Evolutionary conservation across 1,284 basidiomycete genomes (phyloP), one percentile per base, ranked within the genome.

Genomic region (Rhodotorula sp.): DNA sequence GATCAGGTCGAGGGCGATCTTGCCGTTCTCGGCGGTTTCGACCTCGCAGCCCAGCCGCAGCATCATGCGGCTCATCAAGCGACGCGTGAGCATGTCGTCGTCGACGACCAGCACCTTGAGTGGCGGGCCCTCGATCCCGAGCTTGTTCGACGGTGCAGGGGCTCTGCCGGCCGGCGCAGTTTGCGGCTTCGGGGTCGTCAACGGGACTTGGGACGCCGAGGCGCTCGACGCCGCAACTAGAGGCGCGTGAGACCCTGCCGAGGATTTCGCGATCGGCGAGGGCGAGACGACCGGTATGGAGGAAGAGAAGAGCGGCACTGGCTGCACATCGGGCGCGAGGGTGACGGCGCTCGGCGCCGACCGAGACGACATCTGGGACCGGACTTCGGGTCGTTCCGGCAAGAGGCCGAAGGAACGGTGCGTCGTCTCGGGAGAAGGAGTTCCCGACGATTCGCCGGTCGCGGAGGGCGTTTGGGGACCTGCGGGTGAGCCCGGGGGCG

Each of bases 11-110:
- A 94, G 82, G 10, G 92, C 92, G 46, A 90, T 82, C 79, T 89
- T 87, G 8, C 93, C 93, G 78, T 96, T 93, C 81, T 94, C 91
- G n/a, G 93, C 93, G 7, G 87, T 88, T 4, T 86, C 84, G 26
- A 94, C 91, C 58, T 82, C 81, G 81, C 91, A 93, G 1, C 92
- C 92, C 6, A 95, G 82, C 23, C 91, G 85, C 29, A 87, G 86
- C 66, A 95, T 84, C 83, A 93, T 88, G 52, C 92, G 85, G 62
- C 86, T 87, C 92, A 95, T 94, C 71, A 94, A 84, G 72, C 85
- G 88, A 61, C 92, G 87, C 54, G 93, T 94, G 68, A 94, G 82
- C 39, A 85, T 84, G 80, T 91, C 81, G 70, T 83, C 83, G 75
- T 83, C 83, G 68, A 84, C 83, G 15, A 83, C 82, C 1, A 84